Percentiles rank a stretch among this genome's conserved stretches.
These are phyloP conservation scores for Colletotrichum gigasporum DNA, from an alignment of 2,329 filamentous ascomycete species.

Conservation along the genomic window DNA sequence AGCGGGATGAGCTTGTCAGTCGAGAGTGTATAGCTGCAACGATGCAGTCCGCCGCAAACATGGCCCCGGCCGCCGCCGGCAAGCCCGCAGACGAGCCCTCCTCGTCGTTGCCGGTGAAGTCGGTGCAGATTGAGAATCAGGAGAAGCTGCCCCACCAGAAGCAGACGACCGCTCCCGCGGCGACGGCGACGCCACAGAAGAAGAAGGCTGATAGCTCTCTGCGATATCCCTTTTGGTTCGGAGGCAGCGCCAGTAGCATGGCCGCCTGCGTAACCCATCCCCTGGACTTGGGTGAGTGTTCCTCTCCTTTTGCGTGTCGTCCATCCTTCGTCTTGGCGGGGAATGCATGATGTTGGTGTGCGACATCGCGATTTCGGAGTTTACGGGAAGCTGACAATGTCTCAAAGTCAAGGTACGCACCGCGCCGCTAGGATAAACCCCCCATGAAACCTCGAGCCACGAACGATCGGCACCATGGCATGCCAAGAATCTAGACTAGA, in stretches of 20 bases:
- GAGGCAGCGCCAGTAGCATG: conserved; percentile 91
- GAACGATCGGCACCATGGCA: background rate
- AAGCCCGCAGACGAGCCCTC: conserved; percentile 16
- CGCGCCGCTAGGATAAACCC: background rate
- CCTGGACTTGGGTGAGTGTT: conserved; percentile 81
- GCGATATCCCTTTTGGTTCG: conserved; percentile 92
- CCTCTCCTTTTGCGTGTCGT: background rate
- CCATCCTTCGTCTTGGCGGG: background rate
- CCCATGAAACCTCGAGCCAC: background rate
- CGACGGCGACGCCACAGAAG: conserved; percentile 30
- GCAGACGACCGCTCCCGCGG: background rate
- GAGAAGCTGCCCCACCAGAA: conserved; percentile 25
- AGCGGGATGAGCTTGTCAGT: conserved; percentile 19
- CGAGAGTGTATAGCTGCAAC: conserved; percentile 25
- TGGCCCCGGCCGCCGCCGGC: conserved; percentile 29
- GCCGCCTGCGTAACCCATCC: conserved; percentile 94
- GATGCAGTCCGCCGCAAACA: conserved; percentile 39
- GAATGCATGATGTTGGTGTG: background rate
- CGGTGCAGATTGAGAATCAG: background rate
- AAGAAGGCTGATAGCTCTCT: conserved; percentile 53
- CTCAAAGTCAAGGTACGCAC: conserved; percentile 60
- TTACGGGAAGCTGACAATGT: conserved; percentile 35
- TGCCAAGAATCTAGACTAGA: background rate
- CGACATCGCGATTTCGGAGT: conserved; percentile 6
- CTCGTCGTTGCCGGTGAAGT: conserved; percentile 7